Conservation (phyloP, 108 stramenopile species). For the Conticribra guillardii region DNA sequence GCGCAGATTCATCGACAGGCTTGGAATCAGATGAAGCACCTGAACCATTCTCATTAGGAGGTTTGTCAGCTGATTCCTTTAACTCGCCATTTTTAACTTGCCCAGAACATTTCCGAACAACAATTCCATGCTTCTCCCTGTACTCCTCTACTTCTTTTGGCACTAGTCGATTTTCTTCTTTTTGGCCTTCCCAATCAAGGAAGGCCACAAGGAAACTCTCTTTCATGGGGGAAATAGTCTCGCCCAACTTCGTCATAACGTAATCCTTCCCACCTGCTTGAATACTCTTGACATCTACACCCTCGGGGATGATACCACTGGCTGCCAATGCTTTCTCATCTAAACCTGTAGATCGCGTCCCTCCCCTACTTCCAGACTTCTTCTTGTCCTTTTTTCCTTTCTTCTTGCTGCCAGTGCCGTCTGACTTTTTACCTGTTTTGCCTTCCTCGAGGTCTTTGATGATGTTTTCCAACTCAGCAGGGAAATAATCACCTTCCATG, state of each 20-base stretch:
- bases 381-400: slow-evolving; percentile 78
- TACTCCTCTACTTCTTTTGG: slow-evolving; percentile 82
- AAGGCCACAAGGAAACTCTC: slow-evolving; percentile 96
- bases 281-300: slow-evolving; percentile 77
- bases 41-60: not conserved
- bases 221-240: slow-evolving; percentile 97
- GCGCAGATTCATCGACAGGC: not conserved
- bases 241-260: slow-evolving; percentile 93
- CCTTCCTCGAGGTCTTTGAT: slow-evolving; percentile 94
- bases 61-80: slow-evolving; percentile 4
- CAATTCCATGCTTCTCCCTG: slow-evolving; percentile 64
- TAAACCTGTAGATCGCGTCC: slow-evolving; percentile 86
- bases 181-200: slow-evolving; percentile 85
- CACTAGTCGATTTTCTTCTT: slow-evolving; percentile 75
- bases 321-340: slow-evolving; percentile 86
- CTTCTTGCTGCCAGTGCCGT: slow-evolving; percentile 60
- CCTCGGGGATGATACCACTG: slow-evolving; percentile 76
- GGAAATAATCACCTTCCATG: slow-evolving; percentile 99
- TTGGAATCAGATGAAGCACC: not conserved
- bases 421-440: slow-evolving; percentile 57
- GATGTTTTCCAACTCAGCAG: slow-evolving; percentile 97
- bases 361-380: slow-evolving; percentile 75
- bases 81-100: slow-evolving; percentile 29
- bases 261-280: slow-evolving; percentile 87
- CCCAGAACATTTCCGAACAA: slow-evolving; percentile 9